phyloP scores from a whole-genome alignment of 805 yeast species.

The Pichia insulana region DNA sequence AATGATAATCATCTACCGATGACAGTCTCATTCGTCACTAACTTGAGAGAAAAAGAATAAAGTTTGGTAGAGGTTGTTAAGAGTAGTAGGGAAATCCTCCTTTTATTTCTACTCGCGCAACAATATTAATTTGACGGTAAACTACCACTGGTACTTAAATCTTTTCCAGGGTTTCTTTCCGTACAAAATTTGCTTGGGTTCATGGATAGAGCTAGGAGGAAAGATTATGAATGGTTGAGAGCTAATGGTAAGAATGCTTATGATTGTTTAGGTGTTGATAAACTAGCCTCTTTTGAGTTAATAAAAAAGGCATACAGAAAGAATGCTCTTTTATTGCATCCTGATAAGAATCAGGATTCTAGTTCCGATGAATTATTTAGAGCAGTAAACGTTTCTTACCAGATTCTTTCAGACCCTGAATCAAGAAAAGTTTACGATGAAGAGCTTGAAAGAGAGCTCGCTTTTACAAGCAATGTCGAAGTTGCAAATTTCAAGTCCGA shows the following conservation, averaged over 20 bases:
- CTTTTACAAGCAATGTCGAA: background rate
- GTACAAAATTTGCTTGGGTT: background rate
- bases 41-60: background rate
- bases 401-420: slow-evolving; percentile 15
- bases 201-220: slow-evolving; percentile 6
- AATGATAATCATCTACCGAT: too few species aligned
- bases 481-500: slow-evolving; percentile 4
- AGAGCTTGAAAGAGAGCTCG: slow-evolving; percentile 6
- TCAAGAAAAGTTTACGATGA: slow-evolving; percentile 19
- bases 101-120: too few species aligned
- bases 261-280: slow-evolving; percentile 9
- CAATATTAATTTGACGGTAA: too few species aligned
- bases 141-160: too few species aligned
- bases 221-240: slow-evolving; percentile 15
- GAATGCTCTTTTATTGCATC: slow-evolving; percentile 26
- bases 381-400: slow-evolving; percentile 22
- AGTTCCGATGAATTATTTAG: slow-evolving; percentile 24
- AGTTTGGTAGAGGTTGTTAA: too few species aligned
- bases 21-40: background rate
- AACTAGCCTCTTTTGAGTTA: slow-evolving; percentile 3
- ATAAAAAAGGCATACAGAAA: slow-evolving; percentile 25
- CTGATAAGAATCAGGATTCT: slow-evolving; percentile 27
- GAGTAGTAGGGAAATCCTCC: too few species aligned
- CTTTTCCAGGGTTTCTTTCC: background rate
- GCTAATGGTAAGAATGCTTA: slow-evolving; percentile 12